phyloP scores from a whole-genome alignment of 1,284 basidiomycete genomes.

The Ganoderma lucidum region DNA sequence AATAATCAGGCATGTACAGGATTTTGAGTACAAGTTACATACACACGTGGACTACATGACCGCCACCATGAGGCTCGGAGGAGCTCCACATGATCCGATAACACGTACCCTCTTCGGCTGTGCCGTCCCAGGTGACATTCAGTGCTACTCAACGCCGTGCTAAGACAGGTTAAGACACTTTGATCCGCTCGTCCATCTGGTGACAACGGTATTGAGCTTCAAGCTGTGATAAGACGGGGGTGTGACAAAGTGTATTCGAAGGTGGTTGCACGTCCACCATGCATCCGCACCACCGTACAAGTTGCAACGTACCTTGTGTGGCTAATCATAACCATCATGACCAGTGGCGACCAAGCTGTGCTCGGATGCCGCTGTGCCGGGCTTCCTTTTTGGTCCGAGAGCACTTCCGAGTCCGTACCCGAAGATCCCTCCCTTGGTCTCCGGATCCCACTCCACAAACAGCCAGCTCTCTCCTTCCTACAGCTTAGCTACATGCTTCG shows the following conservation, averaged over 20 bases:
- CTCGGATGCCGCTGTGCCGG: conserved; percentile 5
- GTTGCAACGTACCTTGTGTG: neutral
- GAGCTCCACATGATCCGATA: conserved; percentile 18
- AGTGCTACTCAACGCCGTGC: neutral
- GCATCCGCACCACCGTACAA: neutral
- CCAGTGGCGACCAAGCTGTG: conserved; percentile 5
- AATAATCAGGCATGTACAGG: conserved; percentile 22
- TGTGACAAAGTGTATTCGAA: neutral
- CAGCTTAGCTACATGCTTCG: neutral
- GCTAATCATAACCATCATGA: neutral
- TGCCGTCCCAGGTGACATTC: conserved; percentile 19
- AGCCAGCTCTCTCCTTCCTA: neutral
- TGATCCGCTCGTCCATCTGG: neutral
- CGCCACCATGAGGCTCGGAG: neutral
- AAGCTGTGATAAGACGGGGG: neutral
- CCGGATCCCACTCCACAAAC: neutral
- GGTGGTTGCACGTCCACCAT: neutral
- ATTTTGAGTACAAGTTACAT: conserved; percentile 16
- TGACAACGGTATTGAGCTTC: conserved; percentile 11
- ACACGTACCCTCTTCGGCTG: conserved; percentile 17
- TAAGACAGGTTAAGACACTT: neutral
- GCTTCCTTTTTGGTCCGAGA: conserved; percentile 7
- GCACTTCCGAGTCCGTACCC: neutral
- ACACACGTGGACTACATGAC: conserved; percentile 21
- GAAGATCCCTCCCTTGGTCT: neutral